A percentile compares a stretch with the other conserved stretches of the same genome.
These are phyloP conservation scores for Colletotrichum orchidophilum DNA, from an alignment of 2,329 filamentous ascomycete genomes.

Conservation along the genomic window DNA sequence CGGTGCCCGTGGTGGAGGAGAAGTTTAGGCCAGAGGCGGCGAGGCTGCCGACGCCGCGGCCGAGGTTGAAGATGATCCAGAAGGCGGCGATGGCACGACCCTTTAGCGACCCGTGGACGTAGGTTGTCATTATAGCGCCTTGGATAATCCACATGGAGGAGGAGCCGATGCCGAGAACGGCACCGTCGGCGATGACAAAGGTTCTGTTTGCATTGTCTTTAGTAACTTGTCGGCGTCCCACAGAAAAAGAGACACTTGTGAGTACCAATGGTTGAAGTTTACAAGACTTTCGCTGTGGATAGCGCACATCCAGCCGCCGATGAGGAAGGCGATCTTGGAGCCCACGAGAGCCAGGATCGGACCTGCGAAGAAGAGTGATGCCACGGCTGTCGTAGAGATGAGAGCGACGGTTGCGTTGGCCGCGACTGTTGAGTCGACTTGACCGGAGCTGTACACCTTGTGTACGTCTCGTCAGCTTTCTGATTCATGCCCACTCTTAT, in stretches of 20 bases:
- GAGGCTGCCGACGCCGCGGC: slow-evolving; percentile 53
- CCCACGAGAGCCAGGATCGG: slow-evolving; percentile 54
- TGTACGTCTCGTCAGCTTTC: background rate
- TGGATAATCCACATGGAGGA: slow-evolving; percentile 57
- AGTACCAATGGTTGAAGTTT: slow-evolving; percentile 54
- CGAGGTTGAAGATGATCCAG: slow-evolving; percentile 58
- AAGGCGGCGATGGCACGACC: slow-evolving; percentile 53
- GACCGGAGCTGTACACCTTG: slow-evolving; percentile 59
- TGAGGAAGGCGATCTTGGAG: slow-evolving; percentile 51
- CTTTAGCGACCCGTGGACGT: slow-evolving; percentile 52
- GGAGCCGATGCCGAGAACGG: slow-evolving; percentile 55
- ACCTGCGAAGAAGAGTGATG: slow-evolving; percentile 54
- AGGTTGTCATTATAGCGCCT: slow-evolving; percentile 59
- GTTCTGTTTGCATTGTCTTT: slow-evolving; percentile 48
- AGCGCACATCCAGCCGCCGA: slow-evolving; percentile 57
- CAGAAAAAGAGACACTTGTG: too few relatives aligned
- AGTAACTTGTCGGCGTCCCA: too few relatives aligned
- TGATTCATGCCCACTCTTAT: background rate
- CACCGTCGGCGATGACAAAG: slow-evolving; percentile 55
- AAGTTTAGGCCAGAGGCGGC: slow-evolving; percentile 56
- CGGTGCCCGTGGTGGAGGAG: slow-evolving; percentile 51
- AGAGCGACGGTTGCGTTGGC: slow-evolving; percentile 56
- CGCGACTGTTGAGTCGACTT: slow-evolving; percentile 55
- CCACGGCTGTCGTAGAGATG: slow-evolving; percentile 51
- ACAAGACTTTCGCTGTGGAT: slow-evolving; percentile 55